Evolutionary conservation across 805 yeast species (phyloP).

Genomic region (Candida insectalens): DNA sequence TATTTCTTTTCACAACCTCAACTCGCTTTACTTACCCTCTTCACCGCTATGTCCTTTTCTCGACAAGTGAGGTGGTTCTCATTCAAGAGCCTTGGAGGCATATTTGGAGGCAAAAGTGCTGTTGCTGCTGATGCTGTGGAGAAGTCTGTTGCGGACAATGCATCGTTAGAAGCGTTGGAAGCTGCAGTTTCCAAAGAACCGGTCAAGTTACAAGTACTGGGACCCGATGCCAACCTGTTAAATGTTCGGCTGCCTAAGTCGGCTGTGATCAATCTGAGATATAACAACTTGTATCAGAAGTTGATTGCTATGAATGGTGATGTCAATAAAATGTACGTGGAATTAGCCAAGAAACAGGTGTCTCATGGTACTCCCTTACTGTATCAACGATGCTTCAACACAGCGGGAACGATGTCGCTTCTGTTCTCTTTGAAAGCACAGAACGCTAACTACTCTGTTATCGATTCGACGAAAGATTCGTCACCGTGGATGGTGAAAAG

Average conservation of each 20-base stretch:
- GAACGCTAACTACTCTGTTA: constrained; percentile 25
- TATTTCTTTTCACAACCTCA: no score
- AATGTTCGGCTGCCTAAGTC: constrained; percentile 35
- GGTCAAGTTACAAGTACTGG: constrained; percentile 32
- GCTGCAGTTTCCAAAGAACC: constrained; percentile 36
- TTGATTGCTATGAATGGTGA: constrained; percentile 38
- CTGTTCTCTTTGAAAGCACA: constrained; percentile 26
- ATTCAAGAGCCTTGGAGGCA: neutral
- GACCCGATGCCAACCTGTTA: constrained; percentile 28
- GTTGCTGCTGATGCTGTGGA: neutral
- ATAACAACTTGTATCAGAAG: constrained; percentile 28
- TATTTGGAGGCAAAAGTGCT: neutral
- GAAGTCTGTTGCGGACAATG: neutral
- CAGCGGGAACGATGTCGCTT: constrained; percentile 21
- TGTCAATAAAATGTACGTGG: constrained; percentile 20
- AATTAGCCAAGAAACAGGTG: constrained; percentile 15
- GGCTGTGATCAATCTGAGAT: constrained; percentile 26
- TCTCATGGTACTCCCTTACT: constrained; percentile 10
- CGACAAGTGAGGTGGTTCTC: neutral
- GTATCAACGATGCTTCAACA: constrained; percentile 27
- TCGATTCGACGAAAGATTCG: constrained; percentile 17
- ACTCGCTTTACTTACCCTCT: no score
- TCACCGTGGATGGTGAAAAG: constrained; percentile 29
- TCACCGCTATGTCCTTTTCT: no score
- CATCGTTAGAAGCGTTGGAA: constrained; percentile 18